Conservation (phyloP, 169 alveolate species). For the Eimeria necatrix region DNA sequence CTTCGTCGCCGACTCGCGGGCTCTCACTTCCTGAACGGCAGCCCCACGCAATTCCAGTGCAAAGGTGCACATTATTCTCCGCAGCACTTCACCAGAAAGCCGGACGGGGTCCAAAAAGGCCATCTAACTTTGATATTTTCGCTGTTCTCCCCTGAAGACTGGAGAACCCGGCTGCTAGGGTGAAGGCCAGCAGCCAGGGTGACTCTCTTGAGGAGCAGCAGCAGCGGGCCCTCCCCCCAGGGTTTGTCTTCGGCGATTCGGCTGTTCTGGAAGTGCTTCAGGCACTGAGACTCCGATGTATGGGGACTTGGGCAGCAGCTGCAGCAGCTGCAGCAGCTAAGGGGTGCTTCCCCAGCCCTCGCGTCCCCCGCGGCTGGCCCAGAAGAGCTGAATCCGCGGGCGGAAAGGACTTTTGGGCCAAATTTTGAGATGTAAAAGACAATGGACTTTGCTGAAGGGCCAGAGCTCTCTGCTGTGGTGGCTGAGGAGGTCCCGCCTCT, state of each 20-base stretch:
- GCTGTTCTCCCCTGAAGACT: neutral
- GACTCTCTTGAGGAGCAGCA: no score
- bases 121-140: no score
- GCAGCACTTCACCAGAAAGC: no score
- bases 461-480: conserved; percentile 4
- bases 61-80: neutral
- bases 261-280: neutral
- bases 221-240: no score
- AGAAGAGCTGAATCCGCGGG: neutral
- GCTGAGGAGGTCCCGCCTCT: conserved; percentile 49
- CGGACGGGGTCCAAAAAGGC: no score
- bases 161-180: neutral
- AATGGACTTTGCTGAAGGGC: neutral
- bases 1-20: no score
- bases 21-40: neutral
- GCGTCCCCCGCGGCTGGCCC: neutral
- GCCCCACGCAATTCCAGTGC: conserved; percentile 1
- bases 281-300: neutral
- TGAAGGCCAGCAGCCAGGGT: neutral
- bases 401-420: no score
- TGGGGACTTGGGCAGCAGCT: conserved; percentile 3
- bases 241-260: no score
- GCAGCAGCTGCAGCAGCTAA: conserved; percentile 40
- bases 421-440: neutral
- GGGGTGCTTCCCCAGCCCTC: neutral